Percentiles rank a stretch among this genome's conserved stretches.
Evolutionary conservation across 2,329 filamentous ascomycete species (phyloP).

Genomic region (Coniella vitis): DNA sequence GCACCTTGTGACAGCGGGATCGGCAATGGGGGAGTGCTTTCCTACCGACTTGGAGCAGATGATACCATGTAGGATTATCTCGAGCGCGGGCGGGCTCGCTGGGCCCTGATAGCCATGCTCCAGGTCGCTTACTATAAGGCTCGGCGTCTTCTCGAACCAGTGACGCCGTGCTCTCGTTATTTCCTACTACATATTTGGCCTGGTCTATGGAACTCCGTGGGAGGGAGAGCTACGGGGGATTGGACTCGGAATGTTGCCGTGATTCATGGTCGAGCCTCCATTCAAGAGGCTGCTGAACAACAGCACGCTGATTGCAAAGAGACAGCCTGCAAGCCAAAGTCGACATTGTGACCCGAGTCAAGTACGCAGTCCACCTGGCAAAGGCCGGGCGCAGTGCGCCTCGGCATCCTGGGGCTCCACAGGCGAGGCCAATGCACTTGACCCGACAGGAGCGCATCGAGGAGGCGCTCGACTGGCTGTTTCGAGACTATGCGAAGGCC

Average conservation of each 20-base stretch:
- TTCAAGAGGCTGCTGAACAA: too few relatives aligned
- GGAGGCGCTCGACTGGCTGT: constrained; percentile 43
- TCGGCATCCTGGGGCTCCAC: constrained; percentile 59
- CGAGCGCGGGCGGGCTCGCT: too few relatives aligned
- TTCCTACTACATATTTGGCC: not conserved
- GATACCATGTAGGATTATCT: too few relatives aligned
- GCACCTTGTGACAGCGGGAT: too few relatives aligned
- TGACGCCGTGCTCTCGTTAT: not conserved
- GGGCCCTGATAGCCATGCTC: too few relatives aligned
- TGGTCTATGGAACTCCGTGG: too few relatives aligned
- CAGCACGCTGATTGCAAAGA: constrained; percentile 33
- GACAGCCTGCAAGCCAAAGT: constrained; percentile 46
- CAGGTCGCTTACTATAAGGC: not conserved
- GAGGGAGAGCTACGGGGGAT: too few relatives aligned
- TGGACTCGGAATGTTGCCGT: too few relatives aligned
- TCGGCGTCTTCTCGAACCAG: not conserved
- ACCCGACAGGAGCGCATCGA: constrained; percentile 52
- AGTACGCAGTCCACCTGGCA: constrained; percentile 54
- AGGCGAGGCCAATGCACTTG: constrained; percentile 57
- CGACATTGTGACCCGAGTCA: constrained; percentile 50
- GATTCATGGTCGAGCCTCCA: too few relatives aligned
- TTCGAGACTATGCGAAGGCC: constrained; percentile 43
- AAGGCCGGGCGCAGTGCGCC: constrained; percentile 51
- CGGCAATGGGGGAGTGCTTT: too few relatives aligned
- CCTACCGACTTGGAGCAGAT: too few relatives aligned